phyloP scores from a whole-genome alignment of 306 rosid genomes.

The Cucumis melo region DNA sequence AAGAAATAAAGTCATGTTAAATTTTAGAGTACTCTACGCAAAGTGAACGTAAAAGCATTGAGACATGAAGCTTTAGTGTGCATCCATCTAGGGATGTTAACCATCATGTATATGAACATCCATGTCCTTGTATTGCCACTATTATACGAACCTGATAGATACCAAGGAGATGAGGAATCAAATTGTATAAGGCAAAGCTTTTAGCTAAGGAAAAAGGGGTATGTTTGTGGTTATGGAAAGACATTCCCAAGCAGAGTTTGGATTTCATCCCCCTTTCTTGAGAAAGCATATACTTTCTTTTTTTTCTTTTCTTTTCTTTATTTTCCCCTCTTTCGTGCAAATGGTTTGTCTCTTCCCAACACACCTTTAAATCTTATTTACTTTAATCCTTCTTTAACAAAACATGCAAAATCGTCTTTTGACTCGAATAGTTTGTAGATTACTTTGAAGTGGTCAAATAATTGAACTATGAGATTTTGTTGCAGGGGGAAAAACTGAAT shows the following conservation, averaged over 20 bases:
- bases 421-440: slow-evolving; percentile 13
- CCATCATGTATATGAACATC: not conserved
- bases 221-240: slow-evolving; percentile 14
- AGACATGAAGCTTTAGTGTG: not conserved
- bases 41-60: not conserved
- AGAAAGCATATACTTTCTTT: slow-evolving; percentile 39
- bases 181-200: slow-evolving; percentile 6
- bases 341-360: slow-evolving; percentile 40
- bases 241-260: slow-evolving; percentile 19
- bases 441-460: not conserved
- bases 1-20: not conserved
- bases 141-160: not conserved
- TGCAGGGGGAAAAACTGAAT: not conserved
- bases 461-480: not conserved
- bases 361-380: slow-evolving; percentile 31
- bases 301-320: slow-evolving; percentile 8
- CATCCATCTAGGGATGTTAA: not conserved
- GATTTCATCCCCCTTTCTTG: slow-evolving; percentile 34
- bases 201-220: not conserved
- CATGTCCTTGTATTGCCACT: slow-evolving; percentile 4
- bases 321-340: slow-evolving; percentile 7
- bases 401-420: slow-evolving; percentile 24
- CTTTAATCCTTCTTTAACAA: slow-evolving; percentile 47
- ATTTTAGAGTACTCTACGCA: not conserved
- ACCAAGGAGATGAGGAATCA: slow-evolving; percentile 1